Conservation (phyloP, 257 asterid genomes). For the Solanum sitiens region DNA sequence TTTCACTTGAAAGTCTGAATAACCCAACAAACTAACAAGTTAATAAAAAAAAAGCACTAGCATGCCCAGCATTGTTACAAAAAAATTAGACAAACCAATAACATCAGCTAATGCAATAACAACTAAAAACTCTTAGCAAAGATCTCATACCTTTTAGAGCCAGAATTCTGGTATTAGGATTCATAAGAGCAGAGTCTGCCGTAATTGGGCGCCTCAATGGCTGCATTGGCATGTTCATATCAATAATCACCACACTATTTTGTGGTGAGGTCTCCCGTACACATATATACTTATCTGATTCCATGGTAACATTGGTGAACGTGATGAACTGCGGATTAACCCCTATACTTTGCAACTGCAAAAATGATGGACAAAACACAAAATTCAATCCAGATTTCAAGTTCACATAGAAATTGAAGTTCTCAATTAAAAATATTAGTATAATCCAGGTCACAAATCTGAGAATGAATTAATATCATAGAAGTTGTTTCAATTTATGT, state of each 20-base stretch:
- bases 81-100: not conserved
- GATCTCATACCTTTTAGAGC: conserved; percentile 70
- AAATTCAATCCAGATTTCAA: conserved; percentile 1
- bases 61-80: not conserved
- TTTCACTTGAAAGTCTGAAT: not conserved
- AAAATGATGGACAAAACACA: conserved; percentile 15
- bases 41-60: not conserved
- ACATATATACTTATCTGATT: conserved; percentile 93
- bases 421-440: not conserved
- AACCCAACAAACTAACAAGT: not conserved
- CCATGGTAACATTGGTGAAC: conserved; percentile 95
- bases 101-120: not conserved
- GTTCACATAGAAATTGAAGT: not conserved
- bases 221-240: conserved; percentile 95
- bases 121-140: not conserved
- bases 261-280: conserved; percentile 97
- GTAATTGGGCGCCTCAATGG: conserved; percentile 98
- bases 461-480: not conserved
- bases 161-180: conserved; percentile 79
- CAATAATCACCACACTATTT: conserved; percentile 88
- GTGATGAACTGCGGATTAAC: conserved; percentile 91
- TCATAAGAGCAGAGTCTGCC: conserved; percentile 99
- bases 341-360: conserved; percentile 96
- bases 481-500: not conserved
- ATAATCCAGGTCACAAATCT: not conserved